These are phyloP conservation scores for Fagopyrum tataricum DNA, from an alignment of 148 eudicot species.

Conservation along the genomic window DNA sequence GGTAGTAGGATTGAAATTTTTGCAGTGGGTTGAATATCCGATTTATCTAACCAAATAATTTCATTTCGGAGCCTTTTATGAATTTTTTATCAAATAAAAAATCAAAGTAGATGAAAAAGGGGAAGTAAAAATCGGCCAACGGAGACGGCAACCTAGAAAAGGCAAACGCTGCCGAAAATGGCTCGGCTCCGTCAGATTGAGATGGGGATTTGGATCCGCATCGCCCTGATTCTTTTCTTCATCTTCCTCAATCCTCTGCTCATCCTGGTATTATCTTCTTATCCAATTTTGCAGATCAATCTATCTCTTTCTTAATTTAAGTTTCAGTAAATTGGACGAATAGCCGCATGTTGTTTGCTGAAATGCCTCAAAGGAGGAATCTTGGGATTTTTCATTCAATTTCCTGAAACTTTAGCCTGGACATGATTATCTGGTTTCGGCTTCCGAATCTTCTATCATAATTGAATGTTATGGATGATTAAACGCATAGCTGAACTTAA, in stretches of 20 bases:
- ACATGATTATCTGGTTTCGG: neutral
- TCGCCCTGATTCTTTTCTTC: constrained; percentile 14
- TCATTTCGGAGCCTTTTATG: too few relatives aligned
- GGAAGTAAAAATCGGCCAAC: neutral
- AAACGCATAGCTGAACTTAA: neutral
- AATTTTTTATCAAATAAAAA: too few relatives aligned
- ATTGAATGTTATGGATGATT: too few relatives aligned
- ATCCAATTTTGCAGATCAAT: neutral
- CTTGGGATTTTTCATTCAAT: neutral
- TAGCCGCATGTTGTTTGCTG: neutral
- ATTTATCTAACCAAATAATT: too few relatives aligned
- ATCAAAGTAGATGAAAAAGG: too few relatives aligned
- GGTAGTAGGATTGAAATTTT: too few relatives aligned
- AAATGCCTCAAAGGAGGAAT: neutral
- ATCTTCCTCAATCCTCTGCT: neutral
- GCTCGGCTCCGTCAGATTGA: neutral
- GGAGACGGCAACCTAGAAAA: neutral
- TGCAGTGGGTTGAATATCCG: too few relatives aligned
- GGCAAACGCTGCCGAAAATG: neutral
- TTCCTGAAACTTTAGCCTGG: neutral
- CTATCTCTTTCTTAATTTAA: neutral
- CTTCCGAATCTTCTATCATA: neutral
- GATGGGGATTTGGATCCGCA: constrained; percentile 21
- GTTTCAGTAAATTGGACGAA: neutral
- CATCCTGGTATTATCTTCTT: constrained; percentile 8